Evolutionary conservation across 768 basidiomycete species (phyloP), one percentile per base, ranked within the genome.

Genomic region (Rhodotorula babjevae): DNA sequence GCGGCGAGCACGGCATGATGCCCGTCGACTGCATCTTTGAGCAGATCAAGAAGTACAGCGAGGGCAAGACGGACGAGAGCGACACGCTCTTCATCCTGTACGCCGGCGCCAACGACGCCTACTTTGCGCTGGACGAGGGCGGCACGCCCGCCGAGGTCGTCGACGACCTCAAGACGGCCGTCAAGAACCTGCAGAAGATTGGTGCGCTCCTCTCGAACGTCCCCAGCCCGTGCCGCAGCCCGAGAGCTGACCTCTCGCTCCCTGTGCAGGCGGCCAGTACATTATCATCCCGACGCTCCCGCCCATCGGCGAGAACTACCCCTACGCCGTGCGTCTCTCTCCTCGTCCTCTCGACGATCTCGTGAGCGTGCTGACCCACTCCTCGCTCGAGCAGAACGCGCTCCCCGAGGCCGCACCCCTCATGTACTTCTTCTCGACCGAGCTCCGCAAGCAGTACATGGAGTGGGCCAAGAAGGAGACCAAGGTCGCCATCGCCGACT

Each of bases 41-140:
- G 25, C 69, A 71, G 27, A 33, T 61, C 19, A n/a, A 27, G 9
- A 33, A 23, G 18, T 71, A 56, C 56, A 46, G 42, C 42, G 44
- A n/a, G 15, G 60, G 60, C 60, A 50, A 40, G 21, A n/a, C 40
- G 15, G 53, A 47, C 46, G 60, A 61, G 44, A 44, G 40, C n/a
- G n/a, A 25, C 21, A 40, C 60, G 16, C 61, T 71, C 10, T 62
- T 56, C 49, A 29, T 71, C 55, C 40, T 71, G 21, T 60, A 65
- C 56, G 69, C 60, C 5, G 69, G 69, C 36, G 50, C 64, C 27
- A 66, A 66, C 56, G 69, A 71, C 44, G 60, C 40, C 25, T 44
- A 9, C 57, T 65, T 52, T 58, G 57, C 47, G 60, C 53, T 44
- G 52, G 29, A 44, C 9, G 29, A 61, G 23, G 60, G 60, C 14